Evolutionary conservation across 2,329 filamentous ascomycete species (phyloP), one percentile per base, ranked within the genome.

Genomic region (Cladobotryum protrusum): DNA sequence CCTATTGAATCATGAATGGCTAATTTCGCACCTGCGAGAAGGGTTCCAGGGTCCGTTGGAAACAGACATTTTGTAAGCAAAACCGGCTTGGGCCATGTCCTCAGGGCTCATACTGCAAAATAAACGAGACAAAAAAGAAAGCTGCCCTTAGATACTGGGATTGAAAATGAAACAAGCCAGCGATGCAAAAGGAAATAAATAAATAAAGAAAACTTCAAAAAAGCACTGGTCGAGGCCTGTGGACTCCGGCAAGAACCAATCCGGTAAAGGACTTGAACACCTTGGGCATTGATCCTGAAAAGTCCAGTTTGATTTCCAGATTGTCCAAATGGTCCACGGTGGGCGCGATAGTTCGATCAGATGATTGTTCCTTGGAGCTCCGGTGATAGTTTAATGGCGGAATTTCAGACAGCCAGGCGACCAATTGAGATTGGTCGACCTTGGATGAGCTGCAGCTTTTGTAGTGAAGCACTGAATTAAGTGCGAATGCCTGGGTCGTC

Each of bases 1-100:
- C 19, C 43, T 18, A 9, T 24, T 8, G 9, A 17, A 34, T 18
- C 14, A 32, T 15, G 35, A 44, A 35, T 48, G 53, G 40, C 53
- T 50, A 43, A 59, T 52, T 62, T 66, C 74, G 72, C 72, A 80
- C 77, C 75, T 80, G 67, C 72, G 74, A 57, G 72, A 67, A 56
- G 73, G 62, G 56, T 72, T 71, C 76, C 76, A 79, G 51, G 73
- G 69, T 58, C 73, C 70, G 63, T 69, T 71, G 54, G 73, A 65
- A 63, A 71, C 69, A 60, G 67, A 66, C 55, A 64, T 67, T 61
- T 70, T 72, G 65, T 76, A 77, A 54, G 70, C 66, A 68, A 73
- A 68, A 48, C 75, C 71, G 60, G 71, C 68, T 56, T 74, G 72
- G 41, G 71, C 67, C 72, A 75, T 73, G 55, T 69, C 64, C 61